Conservation (phyloP, 2,329 filamentous ascomycete genomes). For the Xylaria hypoxylon region DNA sequence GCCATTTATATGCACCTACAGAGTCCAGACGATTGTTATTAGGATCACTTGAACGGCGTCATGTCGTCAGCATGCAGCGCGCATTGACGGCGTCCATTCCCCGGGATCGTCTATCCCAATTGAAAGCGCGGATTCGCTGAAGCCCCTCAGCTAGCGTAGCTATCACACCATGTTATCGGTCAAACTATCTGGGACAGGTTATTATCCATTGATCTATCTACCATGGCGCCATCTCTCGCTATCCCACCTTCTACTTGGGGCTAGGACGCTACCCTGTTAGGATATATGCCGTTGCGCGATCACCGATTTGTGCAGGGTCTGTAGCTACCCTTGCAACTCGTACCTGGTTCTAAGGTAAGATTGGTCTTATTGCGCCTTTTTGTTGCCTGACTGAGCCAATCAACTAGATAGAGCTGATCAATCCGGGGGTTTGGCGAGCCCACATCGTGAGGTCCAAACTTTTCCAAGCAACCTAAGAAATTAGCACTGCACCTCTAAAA, state of each 20-base stretch:
- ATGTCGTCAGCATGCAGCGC: conserved; percentile 35
- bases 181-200: background rate
- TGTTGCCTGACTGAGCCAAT: conserved; percentile 11
- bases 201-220: conserved; percentile 16
- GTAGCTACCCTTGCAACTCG: conserved; percentile 4
- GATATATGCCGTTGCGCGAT: conserved; percentile 5
- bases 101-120: conserved; percentile 14
- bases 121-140: conserved; percentile 12
- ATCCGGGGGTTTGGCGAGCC: conserved; percentile 21
- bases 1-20: conserved; percentile 22
- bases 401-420: conserved; percentile 6
- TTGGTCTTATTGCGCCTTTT: conserved; percentile 3
- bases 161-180: conserved; percentile 19
- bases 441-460: conserved; percentile 28
- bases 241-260: conserved; percentile 36
- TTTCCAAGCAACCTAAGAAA: conserved; percentile 24
- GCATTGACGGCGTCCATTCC: conserved; percentile 2
- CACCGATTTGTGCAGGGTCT: conserved; percentile 10
- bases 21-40: background rate
- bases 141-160: conserved; percentile 8
- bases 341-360: background rate
- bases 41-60: conserved; percentile 10
- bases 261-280: conserved; percentile 15
- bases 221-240: conserved; percentile 26
- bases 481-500: conserved; percentile 30